Evolutionary conservation across 73 alveolate species (phyloP).

Genomic region (Effrenium voratum): DNA sequence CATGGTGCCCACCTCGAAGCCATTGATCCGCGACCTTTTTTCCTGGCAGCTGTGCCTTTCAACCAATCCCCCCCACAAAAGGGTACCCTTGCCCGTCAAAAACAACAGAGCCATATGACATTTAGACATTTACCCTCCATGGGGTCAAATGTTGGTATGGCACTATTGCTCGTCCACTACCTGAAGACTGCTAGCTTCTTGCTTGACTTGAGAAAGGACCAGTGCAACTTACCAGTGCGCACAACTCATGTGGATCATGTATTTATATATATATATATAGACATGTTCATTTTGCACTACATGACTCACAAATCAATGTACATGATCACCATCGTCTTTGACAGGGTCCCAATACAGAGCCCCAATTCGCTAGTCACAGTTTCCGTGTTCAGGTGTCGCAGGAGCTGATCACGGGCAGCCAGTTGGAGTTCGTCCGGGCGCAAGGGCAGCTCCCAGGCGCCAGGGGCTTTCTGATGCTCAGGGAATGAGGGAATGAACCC

Average conservation of each 20-base stretch:
- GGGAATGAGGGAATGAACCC: too few relatives aligned
- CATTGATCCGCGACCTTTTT: too few relatives aligned
- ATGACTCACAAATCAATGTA: background rate
- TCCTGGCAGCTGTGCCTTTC: too few relatives aligned
- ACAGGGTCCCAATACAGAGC: background rate
- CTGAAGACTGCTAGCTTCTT: background rate
- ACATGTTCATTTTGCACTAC: too few relatives aligned
- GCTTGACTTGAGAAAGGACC: background rate
- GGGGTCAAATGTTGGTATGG: background rate
- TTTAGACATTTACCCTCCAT: too few relatives aligned
- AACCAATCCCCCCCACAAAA: too few relatives aligned
- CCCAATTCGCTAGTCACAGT: background rate
- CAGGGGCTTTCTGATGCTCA: background rate
- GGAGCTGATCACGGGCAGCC: constrained; percentile 20
- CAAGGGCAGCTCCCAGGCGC: constrained; percentile 36
- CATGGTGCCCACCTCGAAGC: constrained; percentile 15
- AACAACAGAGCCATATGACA: too few relatives aligned
- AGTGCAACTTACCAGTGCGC: background rate
- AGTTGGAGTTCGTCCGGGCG: constrained; percentile 10
- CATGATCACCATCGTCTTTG: background rate
- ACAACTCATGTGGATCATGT: background rate
- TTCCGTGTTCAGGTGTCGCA: constrained; percentile 44
- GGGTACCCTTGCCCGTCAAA: too few relatives aligned
- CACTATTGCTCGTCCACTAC: background rate
- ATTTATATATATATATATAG: background rate